Percentiles rank a stretch among this genome's conserved stretches.
Conservation (phyloP, 225 moss, liverwort and hornwort species). For the Bryum argenteum region DNA sequence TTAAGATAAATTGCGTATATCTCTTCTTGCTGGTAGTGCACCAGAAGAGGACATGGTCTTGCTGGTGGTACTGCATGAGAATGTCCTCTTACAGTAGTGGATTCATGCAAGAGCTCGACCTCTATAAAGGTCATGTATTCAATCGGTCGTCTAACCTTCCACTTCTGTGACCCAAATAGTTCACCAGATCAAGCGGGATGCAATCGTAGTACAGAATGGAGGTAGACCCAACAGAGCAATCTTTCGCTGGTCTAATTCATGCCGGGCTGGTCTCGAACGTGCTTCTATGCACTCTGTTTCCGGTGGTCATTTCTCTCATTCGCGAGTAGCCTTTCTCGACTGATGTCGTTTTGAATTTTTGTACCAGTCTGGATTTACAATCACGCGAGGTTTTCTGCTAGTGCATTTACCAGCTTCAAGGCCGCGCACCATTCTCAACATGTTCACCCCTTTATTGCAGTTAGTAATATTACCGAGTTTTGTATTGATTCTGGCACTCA, state of each 20-base stretch:
- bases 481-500: too few relatives aligned
- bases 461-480: too few relatives aligned
- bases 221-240: background rate
- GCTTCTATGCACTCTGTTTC: background rate
- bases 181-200: constrained; percentile 6
- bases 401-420: background rate
- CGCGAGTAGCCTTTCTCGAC: constrained; percentile 8
- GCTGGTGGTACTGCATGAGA: constrained; percentile 1
- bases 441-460: too few relatives aligned
- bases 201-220: constrained; percentile 15
- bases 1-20: background rate
- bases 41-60: too few relatives aligned
- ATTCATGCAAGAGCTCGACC: constrained; percentile 18
- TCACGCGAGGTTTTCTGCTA: background rate
- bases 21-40: constrained; percentile 14
- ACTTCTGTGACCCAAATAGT: constrained; percentile 15
- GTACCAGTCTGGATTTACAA: background rate
- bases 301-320: constrained; percentile 1
- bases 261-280: constrained; percentile 9
- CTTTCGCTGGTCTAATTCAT: constrained; percentile 11
- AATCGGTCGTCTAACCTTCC: constrained; percentile 3
- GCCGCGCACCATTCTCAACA: background rate
- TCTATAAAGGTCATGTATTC: constrained; percentile 2
- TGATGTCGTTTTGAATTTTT: background rate
- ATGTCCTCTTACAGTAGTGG: constrained; percentile 3